Evolutionary conservation across 2,329 filamentous ascomycete species (phyloP).

Genomic region (Colletotrichum euphorbiae): DNA sequence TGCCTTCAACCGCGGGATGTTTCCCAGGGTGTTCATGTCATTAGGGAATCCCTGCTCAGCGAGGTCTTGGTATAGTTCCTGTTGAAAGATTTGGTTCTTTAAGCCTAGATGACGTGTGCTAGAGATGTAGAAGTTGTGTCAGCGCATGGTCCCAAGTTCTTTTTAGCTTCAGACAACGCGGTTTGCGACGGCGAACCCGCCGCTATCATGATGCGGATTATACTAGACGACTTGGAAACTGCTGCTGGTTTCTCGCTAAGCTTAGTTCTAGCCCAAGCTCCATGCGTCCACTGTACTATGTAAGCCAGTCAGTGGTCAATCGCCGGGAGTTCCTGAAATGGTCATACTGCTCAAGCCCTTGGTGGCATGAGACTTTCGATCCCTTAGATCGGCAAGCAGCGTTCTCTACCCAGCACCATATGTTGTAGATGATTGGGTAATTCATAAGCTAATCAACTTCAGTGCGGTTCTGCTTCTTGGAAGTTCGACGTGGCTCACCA

Average conservation of each 20-base stretch:
- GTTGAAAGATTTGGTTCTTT: conserved; percentile 44
- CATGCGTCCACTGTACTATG: conserved; percentile 7
- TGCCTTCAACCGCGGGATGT: conserved; percentile 41
- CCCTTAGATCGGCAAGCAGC: background rate
- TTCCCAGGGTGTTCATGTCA: conserved; percentile 43
- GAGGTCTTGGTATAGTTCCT: conserved; percentile 43
- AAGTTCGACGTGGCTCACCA: conserved; percentile 35
- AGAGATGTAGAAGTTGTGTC: conserved; percentile 48
- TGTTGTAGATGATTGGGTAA: background rate
- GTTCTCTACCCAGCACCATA: background rate
- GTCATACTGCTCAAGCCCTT: conserved; percentile 12
- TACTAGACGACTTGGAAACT: conserved; percentile 34
- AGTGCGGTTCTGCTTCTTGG: background rate
- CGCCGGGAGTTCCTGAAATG: background rate
- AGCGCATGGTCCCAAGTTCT: conserved; percentile 48
- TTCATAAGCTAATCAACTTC: conserved; percentile 2
- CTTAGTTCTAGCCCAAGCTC: conserved; percentile 3
- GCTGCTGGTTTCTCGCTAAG: conserved; percentile 20
- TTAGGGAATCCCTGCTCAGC: conserved; percentile 40
- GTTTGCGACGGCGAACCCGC: conserved; percentile 43
- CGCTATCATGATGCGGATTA: conserved; percentile 42
- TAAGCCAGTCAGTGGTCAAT: background rate
- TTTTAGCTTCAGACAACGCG: conserved; percentile 46
- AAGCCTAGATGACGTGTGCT: conserved; percentile 47
- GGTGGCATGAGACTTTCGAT: background rate